A percentile compares a stretch with the other conserved stretches of the same genome.
Conservation (phyloP, 768 basidiomycete species). For the Suillus alpinus region DNA sequence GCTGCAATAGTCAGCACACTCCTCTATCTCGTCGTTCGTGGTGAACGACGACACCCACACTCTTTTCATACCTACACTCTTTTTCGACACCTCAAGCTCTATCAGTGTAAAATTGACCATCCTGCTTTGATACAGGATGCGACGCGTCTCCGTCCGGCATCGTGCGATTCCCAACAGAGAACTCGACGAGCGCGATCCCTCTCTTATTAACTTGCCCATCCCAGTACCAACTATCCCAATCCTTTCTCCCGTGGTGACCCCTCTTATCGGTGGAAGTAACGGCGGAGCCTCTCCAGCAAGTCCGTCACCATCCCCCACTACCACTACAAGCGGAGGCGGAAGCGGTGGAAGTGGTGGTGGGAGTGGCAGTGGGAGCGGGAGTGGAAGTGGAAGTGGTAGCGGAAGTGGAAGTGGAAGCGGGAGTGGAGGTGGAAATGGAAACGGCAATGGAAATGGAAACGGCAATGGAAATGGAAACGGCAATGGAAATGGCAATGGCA, state of each 20-base stretch:
- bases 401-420: not conserved
- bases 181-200: slow-evolving; percentile 37
- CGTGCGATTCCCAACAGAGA: slow-evolving; percentile 12
- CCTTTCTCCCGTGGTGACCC: slow-evolving; percentile 33
- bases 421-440: not conserved
- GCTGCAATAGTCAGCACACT: not conserved
- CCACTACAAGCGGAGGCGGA: slow-evolving; percentile 4
- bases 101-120: slow-evolving; percentile 6
- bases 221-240: slow-evolving; percentile 42
- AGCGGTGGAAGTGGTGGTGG: not conserved
- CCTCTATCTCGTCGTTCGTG: slow-evolving; percentile 7
- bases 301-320: slow-evolving; percentile 5
- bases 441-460: not conserved
- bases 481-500: not conserved
- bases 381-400: not conserved
- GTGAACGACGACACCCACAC: slow-evolving; percentile 17
- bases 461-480: not conserved
- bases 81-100: slow-evolving; percentile 10
- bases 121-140: slow-evolving; percentile 16
- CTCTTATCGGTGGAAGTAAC: slow-evolving; percentile 28
- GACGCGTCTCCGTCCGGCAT: slow-evolving; percentile 6
- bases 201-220: slow-evolving; percentile 36
- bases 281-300: not conserved
- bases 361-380: not conserved
- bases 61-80: slow-evolving; percentile 21